These are phyloP conservation scores for Teratosphaeria pseudoeucalypti DNA, from an alignment of 2,329 filamentous ascomycete species.

Conservation along the genomic window DNA sequence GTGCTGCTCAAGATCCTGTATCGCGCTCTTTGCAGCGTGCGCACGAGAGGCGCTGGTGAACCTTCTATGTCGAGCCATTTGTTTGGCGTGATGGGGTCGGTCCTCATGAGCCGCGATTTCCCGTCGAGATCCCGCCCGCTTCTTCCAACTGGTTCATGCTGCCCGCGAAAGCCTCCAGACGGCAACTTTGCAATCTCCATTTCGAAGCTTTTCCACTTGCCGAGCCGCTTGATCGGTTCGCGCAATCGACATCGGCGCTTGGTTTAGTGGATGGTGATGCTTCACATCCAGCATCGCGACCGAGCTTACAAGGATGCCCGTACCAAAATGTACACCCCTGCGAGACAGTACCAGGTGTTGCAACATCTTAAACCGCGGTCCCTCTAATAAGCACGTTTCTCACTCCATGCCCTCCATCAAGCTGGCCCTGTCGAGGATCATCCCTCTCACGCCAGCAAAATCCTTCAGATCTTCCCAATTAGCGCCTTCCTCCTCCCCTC, in stretches of 20 bases:
- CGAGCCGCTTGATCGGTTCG: neutral
- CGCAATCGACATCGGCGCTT: neutral
- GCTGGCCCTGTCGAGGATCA: constrained; percentile 82
- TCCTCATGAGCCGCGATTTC: neutral
- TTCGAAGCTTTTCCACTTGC: neutral
- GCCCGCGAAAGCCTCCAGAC: neutral
- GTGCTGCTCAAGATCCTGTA: neutral
- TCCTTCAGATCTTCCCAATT: constrained; percentile 84
- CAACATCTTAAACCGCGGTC: neutral
- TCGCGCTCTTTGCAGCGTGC: neutral
- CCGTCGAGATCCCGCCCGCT: neutral
- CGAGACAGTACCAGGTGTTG: neutral
- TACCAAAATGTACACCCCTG: neutral
- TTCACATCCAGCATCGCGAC: neutral
- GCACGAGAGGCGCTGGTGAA: neutral
- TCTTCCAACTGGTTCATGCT: neutral
- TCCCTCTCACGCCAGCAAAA: constrained; percentile 70
- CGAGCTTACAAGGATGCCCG: neutral
- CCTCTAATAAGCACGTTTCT: neutral
- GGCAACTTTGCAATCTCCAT: neutral
- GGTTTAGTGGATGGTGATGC: neutral
- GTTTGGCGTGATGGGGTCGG: neutral
- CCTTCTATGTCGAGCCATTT: neutral
- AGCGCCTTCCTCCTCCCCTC: constrained; percentile 80
- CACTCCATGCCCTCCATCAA: constrained; percentile 88